These are phyloP conservation scores for Chamaecrista fasciculata DNA, from an alignment of 306 rosid genomes.

Conservation along the genomic window DNA sequence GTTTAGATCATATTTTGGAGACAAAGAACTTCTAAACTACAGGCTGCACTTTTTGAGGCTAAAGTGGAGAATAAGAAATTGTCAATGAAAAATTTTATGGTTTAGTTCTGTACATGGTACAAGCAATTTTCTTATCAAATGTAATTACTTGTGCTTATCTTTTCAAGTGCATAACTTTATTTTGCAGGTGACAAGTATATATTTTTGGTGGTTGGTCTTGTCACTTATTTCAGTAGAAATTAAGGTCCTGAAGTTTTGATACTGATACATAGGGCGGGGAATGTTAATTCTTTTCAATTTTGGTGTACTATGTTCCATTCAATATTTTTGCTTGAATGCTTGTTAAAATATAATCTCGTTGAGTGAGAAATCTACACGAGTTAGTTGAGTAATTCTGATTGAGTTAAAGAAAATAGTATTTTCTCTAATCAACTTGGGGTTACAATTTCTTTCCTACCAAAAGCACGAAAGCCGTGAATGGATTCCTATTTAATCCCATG, in stretches of 20 bases:
- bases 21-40: background rate
- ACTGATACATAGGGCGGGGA: background rate
- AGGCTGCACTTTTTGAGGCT: background rate
- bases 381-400: too few species aligned
- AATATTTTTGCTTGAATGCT: background rate
- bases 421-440: too few species aligned
- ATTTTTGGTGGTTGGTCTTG: background rate
- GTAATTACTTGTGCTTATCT: background rate
- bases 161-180: background rate
- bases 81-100: background rate
- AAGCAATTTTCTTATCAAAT: background rate
- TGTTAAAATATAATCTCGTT: background rate
- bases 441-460: too few species aligned
- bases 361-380: background rate
- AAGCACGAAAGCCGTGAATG: too few species aligned
- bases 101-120: background rate
- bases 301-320: background rate
- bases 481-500: too few species aligned
- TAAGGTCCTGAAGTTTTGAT: background rate
- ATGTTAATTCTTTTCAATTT: background rate
- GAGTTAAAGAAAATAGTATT: too few species aligned
- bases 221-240: background rate
- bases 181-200: background rate
- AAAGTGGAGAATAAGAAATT: background rate
- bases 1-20: slow-evolving; percentile 20